Evolutionary conservation across 2,329 filamentous ascomycete genomes (phyloP).

Genomic region (Ophiostoma tasmaniense): DNA sequence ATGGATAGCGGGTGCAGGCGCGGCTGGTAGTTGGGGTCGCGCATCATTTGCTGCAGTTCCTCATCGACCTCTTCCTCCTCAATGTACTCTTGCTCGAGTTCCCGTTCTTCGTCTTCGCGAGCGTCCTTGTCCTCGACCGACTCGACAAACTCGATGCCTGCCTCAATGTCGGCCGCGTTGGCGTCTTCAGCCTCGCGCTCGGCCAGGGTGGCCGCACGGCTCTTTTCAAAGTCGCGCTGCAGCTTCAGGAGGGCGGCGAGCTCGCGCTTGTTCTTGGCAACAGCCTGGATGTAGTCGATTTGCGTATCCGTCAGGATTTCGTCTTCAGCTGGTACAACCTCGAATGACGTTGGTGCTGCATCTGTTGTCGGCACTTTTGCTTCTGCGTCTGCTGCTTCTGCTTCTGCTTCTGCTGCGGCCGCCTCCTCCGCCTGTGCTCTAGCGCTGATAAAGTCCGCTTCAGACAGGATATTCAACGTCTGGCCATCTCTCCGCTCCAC

Average conservation of each 20-base stretch:
- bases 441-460: neutral
- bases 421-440: conserved; percentile 22
- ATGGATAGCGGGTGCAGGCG: conserved; percentile 63
- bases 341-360: neutral
- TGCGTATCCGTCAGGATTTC: conserved; percentile 28
- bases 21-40: conserved; percentile 9
- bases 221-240: conserved; percentile 49
- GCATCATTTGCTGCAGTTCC: neutral
- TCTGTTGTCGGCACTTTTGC: neutral
- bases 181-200: conserved; percentile 30
- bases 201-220: conserved; percentile 27
- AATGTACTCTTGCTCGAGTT: conserved; percentile 22
- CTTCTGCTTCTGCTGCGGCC: conserved; percentile 32
- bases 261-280: conserved; percentile 47
- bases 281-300: conserved; percentile 37
- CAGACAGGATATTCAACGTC: neutral
- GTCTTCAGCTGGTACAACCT: neutral
- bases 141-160: conserved; percentile 20
- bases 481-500: neutral
- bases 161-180: conserved; percentile 24
- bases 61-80: conserved; percentile 23
- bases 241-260: conserved; percentile 46
- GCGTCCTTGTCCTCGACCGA: conserved; percentile 24
- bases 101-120: conserved; percentile 21
- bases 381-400: no score